Evolutionary conservation across 352 stramenopile genomes (phyloP).

Genomic region (Peronospora destructor): DNA sequence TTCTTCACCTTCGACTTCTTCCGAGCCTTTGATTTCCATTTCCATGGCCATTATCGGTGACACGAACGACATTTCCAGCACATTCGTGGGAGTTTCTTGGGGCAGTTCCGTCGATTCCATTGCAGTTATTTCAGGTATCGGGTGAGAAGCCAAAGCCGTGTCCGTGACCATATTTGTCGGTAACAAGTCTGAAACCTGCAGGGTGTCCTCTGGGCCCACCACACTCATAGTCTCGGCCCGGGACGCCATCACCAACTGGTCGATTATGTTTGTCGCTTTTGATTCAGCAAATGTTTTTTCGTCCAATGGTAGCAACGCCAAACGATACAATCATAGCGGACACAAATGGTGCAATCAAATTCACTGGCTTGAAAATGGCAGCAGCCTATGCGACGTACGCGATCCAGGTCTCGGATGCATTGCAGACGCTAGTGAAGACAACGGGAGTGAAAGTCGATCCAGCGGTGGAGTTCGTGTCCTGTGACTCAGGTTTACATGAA

Average conservation of each 20-base stretch:
- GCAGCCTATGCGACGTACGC: slow-evolving; percentile 24
- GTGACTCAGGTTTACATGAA: slow-evolving; percentile 11
- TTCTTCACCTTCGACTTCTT: background rate
- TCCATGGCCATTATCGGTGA: slow-evolving; percentile 3
- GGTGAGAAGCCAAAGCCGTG: slow-evolving; percentile 2
- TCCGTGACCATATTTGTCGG: slow-evolving; percentile 2
- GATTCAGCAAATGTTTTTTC: slow-evolving; percentile 5
- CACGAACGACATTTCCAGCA: slow-evolving; percentile 14
- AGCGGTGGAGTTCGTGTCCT: slow-evolving; percentile 30
- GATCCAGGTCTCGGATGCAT: slow-evolving; percentile 17
- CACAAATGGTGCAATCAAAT: slow-evolving; percentile 39
- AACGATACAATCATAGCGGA: slow-evolving; percentile 10
- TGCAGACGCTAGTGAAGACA: slow-evolving; percentile 30
- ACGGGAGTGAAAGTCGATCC: slow-evolving; percentile 33
- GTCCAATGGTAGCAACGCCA: slow-evolving; percentile 7
- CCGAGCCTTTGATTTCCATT: background rate
- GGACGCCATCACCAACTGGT: slow-evolving; percentile 17
- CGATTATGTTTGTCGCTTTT: slow-evolving; percentile 28
- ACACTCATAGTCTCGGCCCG: no score
- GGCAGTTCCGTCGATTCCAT: slow-evolving; percentile 5
- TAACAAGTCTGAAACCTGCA: no score
- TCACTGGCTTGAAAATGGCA: slow-evolving; percentile 26
- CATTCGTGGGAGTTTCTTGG: slow-evolving; percentile 8
- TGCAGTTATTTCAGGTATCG: slow-evolving; percentile 12
- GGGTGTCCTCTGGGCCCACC: no score